Evolutionary conservation across 2,329 filamentous ascomycete genomes (phyloP).

Genomic region (Sarocladium kiliense): DNA sequence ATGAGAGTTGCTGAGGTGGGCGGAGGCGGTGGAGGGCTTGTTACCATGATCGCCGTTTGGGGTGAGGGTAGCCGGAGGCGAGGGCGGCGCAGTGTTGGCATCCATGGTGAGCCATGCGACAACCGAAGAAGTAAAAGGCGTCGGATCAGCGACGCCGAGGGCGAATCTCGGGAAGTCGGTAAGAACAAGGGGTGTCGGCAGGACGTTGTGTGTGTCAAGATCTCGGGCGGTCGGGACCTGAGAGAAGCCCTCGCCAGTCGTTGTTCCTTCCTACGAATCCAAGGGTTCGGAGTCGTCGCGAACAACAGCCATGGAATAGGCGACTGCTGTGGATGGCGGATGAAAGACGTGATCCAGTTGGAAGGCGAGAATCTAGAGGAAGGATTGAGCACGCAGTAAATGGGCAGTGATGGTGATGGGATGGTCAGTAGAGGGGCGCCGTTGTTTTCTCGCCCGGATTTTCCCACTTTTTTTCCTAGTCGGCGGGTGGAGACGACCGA

Average conservation of each 20-base stretch:
- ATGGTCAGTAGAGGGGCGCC: not conserved
- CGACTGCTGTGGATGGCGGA: not conserved
- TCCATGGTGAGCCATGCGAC: conserved; percentile 8
- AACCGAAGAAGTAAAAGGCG: not conserved
- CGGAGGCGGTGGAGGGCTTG: not conserved
- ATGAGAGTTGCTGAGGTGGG: not conserved
- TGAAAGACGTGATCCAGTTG: not conserved
- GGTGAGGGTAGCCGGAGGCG: conserved; percentile 2
- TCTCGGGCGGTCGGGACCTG: not conserved
- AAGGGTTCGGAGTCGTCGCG: not conserved
- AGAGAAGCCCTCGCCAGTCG: not conserved
- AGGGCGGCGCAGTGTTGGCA: not conserved
- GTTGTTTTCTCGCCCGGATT: conserved; percentile 6
- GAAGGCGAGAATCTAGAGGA: not conserved
- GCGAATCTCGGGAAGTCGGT: not conserved
- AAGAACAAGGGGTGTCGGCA: not conserved
- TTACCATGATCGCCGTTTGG: not conserved
- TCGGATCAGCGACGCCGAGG: not conserved
- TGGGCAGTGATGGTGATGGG: not conserved
- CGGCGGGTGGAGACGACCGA: conserved; percentile 1
- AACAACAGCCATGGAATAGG: not conserved
- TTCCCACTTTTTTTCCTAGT: conserved; percentile 6
- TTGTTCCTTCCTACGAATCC: conserved; percentile 4
- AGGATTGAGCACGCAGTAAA: not conserved
- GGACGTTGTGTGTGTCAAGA: not conserved